Conservation (phyloP, 768 basidiomycete genomes). For the Tricholoma terreum region DNA sequence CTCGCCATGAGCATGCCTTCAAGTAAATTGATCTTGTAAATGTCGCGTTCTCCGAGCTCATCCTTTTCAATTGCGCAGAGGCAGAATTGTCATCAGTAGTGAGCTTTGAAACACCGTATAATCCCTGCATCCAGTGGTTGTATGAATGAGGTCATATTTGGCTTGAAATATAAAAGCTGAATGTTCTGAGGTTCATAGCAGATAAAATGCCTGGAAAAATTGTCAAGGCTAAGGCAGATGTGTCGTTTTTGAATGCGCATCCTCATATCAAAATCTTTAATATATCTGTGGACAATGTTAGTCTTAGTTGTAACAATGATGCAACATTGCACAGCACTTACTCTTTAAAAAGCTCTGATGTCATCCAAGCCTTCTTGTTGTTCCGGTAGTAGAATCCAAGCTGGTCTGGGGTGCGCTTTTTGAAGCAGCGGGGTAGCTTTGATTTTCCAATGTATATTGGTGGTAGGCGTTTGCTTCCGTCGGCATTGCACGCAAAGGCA, state of each 20-base stretch:
- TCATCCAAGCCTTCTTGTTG: too few relatives aligned
- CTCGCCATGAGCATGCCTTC: slow-evolving; percentile 28
- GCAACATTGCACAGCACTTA: slow-evolving; percentile 19
- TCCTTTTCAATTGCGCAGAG: slow-evolving; percentile 28
- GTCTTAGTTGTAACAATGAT: too few relatives aligned
- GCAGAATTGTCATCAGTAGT: too few relatives aligned
- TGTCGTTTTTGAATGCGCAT: too few relatives aligned
- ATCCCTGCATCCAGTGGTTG: too few relatives aligned
- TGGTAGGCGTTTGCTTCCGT: slow-evolving; percentile 28
- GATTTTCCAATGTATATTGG: slow-evolving; percentile 17
- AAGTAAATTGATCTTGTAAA: too few relatives aligned
- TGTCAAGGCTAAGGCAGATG: not conserved
- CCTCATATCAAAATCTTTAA: not conserved
- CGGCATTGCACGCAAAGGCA: too few relatives aligned
- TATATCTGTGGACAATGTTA: slow-evolving; percentile 32
- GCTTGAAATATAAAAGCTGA: too few relatives aligned
- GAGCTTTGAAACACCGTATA: too few relatives aligned
- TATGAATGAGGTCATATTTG: too few relatives aligned
- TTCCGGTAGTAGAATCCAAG: too few relatives aligned
- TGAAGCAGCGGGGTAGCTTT: slow-evolving; percentile 28
- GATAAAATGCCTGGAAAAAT: slow-evolving; percentile 3
- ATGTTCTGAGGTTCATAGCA: too few relatives aligned
- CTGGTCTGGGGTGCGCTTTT: slow-evolving; percentile 17
- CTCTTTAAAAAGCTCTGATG: slow-evolving; percentile 29
- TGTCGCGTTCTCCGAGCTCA: slow-evolving; percentile 25